phyloP scores from a whole-genome alignment of 179 eudicot genomes.

The Camellia oleifera region DNA sequence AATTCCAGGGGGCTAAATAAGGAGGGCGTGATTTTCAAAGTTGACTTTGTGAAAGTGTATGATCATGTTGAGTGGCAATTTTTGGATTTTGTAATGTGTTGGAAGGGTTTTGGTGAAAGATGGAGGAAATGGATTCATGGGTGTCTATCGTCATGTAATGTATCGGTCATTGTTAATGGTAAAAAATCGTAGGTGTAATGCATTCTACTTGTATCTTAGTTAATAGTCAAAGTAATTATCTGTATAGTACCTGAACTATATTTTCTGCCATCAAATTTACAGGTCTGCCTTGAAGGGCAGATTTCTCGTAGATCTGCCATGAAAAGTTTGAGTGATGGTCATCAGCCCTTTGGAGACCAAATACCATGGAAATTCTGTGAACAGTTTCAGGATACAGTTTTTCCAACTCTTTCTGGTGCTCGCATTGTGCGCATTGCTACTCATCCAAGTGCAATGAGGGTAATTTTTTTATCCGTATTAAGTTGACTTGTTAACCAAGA shows the following conservation, averaged over 20 bases:
- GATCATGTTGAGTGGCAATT: too few species aligned
- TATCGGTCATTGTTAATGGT: too few species aligned
- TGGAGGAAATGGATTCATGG: too few species aligned
- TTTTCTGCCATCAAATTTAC: constrained; percentile 9
- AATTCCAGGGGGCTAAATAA: too few species aligned
- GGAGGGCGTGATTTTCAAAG: too few species aligned
- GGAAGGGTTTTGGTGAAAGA: too few species aligned
- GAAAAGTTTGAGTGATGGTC: constrained; percentile 67
- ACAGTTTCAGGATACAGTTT: constrained; percentile 64
- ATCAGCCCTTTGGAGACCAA: constrained; percentile 85
- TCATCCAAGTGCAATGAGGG: constrained; percentile 96
- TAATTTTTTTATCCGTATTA: constrained; percentile 16
- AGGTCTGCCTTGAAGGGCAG: constrained; percentile 91
- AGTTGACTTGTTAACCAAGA: constrained; percentile 1
- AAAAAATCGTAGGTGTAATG: too few species aligned
- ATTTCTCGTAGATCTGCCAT: constrained; percentile 72
- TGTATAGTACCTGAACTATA: background rate
- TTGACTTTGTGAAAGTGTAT: too few species aligned
- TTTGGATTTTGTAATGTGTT: too few species aligned
- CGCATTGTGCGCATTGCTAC: constrained; percentile 96
- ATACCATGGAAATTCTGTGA: constrained; percentile 97
- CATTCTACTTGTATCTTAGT: background rate
- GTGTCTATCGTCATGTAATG: too few species aligned
- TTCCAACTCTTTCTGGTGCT: constrained; percentile 90
- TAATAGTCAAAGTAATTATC: background rate